phyloP scores from a whole-genome alignment of 2,329 filamentous ascomycete genomes.

The Ramularia collo-cygni region DNA sequence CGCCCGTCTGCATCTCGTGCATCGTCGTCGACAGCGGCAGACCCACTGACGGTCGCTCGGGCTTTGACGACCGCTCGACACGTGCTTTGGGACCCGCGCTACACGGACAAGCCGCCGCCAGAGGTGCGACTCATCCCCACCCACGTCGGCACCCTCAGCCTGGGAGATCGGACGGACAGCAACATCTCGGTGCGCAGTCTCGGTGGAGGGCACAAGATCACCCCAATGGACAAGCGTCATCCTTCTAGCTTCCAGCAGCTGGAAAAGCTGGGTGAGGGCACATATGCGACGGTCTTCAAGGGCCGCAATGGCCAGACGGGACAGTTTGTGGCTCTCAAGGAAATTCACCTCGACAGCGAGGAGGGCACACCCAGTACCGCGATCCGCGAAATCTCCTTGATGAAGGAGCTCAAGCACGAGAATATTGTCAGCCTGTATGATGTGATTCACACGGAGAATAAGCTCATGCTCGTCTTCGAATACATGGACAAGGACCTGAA shows the following conservation, averaged over 20 bases:
- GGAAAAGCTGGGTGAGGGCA: constrained; percentile 95
- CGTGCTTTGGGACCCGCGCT: constrained; percentile 45
- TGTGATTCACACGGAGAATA: constrained; percentile 99
- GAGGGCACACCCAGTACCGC: constrained; percentile 96
- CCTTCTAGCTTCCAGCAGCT: constrained; percentile 98
- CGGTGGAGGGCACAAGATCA: constrained; percentile 36
- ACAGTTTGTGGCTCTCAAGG: constrained; percentile 92
- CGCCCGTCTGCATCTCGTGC: constrained; percentile 7
- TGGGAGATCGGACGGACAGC: constrained; percentile 44
- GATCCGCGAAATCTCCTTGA: constrained; percentile 95
- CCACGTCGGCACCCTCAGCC: constrained; percentile 42
- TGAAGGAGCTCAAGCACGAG: constrained; percentile 99
- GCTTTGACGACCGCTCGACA: constrained; percentile 44
- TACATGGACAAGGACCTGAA: constrained; percentile 98
- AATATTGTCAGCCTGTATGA: constrained; percentile 97
- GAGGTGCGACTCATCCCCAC: constrained; percentile 41
- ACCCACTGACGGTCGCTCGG: constrained; percentile 12
- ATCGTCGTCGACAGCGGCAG: constrained; percentile 8
- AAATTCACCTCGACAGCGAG: constrained; percentile 97
- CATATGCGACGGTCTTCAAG: constrained; percentile 98
- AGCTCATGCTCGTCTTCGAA: constrained; percentile 98
- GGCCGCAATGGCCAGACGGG: constrained; percentile 95
- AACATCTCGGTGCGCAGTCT: constrained; percentile 45
- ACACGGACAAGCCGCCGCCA: constrained; percentile 39
- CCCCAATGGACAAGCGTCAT: constrained; percentile 81